Evolutionary conservation across 305 asterid species (phyloP), one percentile per base, ranked within the genome.

Genomic region (Rubia peregrina): DNA sequence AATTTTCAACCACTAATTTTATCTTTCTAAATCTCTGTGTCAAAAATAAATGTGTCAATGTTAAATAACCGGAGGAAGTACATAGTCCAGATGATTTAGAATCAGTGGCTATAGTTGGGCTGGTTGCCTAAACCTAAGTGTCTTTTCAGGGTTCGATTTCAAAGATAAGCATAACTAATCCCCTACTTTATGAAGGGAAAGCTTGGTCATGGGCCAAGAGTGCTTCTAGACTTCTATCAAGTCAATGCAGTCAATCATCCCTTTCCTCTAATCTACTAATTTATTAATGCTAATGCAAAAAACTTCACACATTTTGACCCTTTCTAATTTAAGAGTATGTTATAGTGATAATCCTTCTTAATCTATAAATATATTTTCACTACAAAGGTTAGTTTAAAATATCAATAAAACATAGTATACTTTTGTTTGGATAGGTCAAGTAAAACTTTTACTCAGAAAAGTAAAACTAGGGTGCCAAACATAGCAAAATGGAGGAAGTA

Each of bases 191-290:
- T 48, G 3, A 48, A 26, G 13, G 14, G 26, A 26, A 61, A 55
- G 65, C 41, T 55, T 51, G 57, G 73, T 69, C 66, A 12, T 14
- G 0, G 67, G 59, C n/a, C 5, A 14, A 24, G 56, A 59, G 26
- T 33, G 24, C 14, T n/a, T 21, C 42, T 56, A 57, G 65, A 59
- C 43, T 59, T 59, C 44, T 60, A 41, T n/a, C 7, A 70, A 59
- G 73, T 70, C 73, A 70, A 59, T 59, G 0, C 26, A 42, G 73
- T 70, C 73, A 57, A 70, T 59, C 30, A 1, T 22, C 11, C 26
- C 0, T 63, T 63, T 41, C 56, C 30, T n/a, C 21, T 33, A 19
- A 57, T 21, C 22, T 19, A 57, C 9, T 13, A 19, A 21, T 26
- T 65, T 61, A 40, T 26, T 26, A 26, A 40, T 51, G 21, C 59